Conservation (phyloP, 148 eudicot species). For the Cornus controversa region DNA sequence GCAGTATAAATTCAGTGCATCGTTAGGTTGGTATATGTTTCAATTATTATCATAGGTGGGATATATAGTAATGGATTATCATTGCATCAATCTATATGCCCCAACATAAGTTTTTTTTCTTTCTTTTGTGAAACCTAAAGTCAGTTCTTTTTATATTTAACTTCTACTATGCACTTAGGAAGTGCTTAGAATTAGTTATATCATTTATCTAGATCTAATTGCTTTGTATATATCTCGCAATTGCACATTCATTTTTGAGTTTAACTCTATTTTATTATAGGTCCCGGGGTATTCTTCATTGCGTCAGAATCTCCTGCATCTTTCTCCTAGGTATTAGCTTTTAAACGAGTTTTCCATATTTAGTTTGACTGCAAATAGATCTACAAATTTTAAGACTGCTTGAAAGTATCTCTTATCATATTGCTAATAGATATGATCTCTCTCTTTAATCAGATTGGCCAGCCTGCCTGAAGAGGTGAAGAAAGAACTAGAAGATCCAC, state of each 20-base stretch:
- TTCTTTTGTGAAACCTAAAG: not conserved
- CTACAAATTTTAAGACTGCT: not conserved
- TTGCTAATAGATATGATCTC: slow-evolving; percentile 12
- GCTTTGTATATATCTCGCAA: not conserved
- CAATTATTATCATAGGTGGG: not conserved
- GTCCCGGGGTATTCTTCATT: slow-evolving; percentile 76
- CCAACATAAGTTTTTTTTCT: too few relatives aligned
- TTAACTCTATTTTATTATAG: slow-evolving; percentile 24
- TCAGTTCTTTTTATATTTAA: not conserved
- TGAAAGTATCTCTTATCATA: not conserved
- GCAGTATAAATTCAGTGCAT: too few relatives aligned
- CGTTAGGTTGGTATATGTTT: not conserved
- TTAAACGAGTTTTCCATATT: not conserved
- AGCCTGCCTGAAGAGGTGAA: slow-evolving; percentile 77
- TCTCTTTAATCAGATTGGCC: slow-evolving; percentile 59
- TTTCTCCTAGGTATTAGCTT: slow-evolving; percentile 69
- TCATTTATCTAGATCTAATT: slow-evolving; percentile 2
- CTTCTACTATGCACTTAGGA: not conserved
- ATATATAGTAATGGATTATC: too few relatives aligned
- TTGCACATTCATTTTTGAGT: not conserved
- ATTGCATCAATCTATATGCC: too few relatives aligned
- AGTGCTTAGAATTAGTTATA: slow-evolving; percentile 3
- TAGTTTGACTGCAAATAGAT: not conserved
- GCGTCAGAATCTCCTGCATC: slow-evolving; percentile 67
- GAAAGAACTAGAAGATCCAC: slow-evolving; percentile 77